Evolutionary conservation across 2,329 filamentous ascomycete genomes (phyloP), one percentile per base, ranked within the genome.

Genomic region (Hymenoscyphus occultus): DNA sequence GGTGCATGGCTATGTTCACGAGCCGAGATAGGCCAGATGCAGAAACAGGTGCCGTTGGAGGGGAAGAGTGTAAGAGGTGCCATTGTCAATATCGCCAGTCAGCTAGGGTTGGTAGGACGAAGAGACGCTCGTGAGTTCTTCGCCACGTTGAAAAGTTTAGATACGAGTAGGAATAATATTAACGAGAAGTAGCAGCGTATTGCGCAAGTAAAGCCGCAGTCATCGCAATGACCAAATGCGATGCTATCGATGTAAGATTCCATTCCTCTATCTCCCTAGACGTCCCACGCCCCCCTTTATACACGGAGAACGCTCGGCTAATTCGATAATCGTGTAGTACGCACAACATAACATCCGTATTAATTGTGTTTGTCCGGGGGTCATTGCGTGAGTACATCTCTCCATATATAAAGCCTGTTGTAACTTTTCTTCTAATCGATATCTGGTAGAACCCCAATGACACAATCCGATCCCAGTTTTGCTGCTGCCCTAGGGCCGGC

Each of bases 121-220:
- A 75, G 76, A 22, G 76, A 76, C 54, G 78, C 79, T 45, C 76
- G 79, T 81, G 64, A 71, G 77, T 75, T 19, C 19, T 5, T 42
- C 2, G 32, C 22, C 22, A 10, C 22, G 14, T 57, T 2, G 5
- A 16, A 40, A 9, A 16, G 32, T 13, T 32, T 12, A 13, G 16
- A 31, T 42, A 32, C 2, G 54, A 6, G 12, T 2, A 39, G 39
- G 16, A 45, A 60, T 45, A 16, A 35, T 62, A 45, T 48, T 22
- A 3, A 22, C 35, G 2, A 9, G 9, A 28, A 22, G 10, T 54
- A 81, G 79, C 79, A 1, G 77, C 78, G 2, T 83, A 83, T 64
- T 80, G 77, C 63, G 80, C 79, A 1, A 78, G 77, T 5, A 82
- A 82, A 62, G 78, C 80, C 4, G 81, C 80, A 0, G 76, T 82